Percentiles rank a stretch among this genome's conserved stretches.
phyloP scores from a whole-genome alignment of 441 rosid genomes.

The Breynia disticha region DNA sequence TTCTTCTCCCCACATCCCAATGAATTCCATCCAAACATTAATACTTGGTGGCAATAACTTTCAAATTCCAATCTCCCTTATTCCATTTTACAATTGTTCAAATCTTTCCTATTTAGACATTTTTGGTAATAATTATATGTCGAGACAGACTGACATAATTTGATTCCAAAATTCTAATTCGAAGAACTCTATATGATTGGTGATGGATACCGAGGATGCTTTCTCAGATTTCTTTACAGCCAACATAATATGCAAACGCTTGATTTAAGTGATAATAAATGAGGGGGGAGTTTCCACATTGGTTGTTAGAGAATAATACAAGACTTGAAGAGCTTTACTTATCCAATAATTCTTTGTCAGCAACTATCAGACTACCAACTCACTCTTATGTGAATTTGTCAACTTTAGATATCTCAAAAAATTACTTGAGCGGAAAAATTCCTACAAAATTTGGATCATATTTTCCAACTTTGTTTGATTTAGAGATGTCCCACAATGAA shows the following conservation, averaged over 20 bases:
- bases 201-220: background rate
- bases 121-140: conserved; percentile 1
- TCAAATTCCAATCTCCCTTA: too few relatives aligned
- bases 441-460: conserved; percentile 9
- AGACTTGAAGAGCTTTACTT: background rate
- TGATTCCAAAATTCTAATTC: conserved; percentile 10
- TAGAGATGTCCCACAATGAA: too few relatives aligned
- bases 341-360: conserved; percentile 10
- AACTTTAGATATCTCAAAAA: conserved; percentile 10
- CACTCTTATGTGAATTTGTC: background rate
- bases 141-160: background rate
- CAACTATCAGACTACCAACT: conserved; percentile 9
- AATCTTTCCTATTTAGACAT: conserved; percentile 9
- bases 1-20: background rate
- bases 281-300: conserved; percentile 15
- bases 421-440: conserved; percentile 7
- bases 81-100: conserved; percentile 23
- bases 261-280: conserved; percentile 8
- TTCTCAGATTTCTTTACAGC: conserved; percentile 19
- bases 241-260: conserved; percentile 10
- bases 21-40: conserved; percentile 6
- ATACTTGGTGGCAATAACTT: conserved; percentile 7
- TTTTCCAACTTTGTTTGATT: too few relatives aligned
- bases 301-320: conserved; percentile 29
- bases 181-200: background rate